A percentile compares a stretch with the other conserved stretches of the same genome.
Conservation (phyloP, 192 early-diverging fungal genomes). For the Allomyces javanicus region DNA sequence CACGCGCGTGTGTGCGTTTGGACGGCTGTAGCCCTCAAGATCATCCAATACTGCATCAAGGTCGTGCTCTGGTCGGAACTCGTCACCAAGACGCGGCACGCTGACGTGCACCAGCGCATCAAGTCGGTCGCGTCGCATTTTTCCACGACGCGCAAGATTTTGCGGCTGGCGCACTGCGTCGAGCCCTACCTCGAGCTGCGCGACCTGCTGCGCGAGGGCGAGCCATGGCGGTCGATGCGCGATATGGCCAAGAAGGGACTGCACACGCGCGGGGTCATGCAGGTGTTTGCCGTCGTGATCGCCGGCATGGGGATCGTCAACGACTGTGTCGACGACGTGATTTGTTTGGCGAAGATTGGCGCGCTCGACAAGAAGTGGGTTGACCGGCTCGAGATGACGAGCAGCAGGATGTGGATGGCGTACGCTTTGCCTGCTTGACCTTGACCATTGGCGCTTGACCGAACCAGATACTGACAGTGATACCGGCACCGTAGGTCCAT, state of each 20-base stretch:
- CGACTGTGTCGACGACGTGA: conserved; percentile 54
- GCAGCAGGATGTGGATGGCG: conserved; percentile 48
- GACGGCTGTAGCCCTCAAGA: conserved; percentile 35
- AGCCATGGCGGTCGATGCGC: background rate
- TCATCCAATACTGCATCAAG: conserved; percentile 56
- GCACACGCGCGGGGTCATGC: conserved; percentile 4
- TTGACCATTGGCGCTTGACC: too few relatives aligned
- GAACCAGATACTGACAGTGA: too few relatives aligned
- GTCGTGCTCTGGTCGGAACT: conserved; percentile 33
- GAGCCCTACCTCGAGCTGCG: conserved; percentile 38
- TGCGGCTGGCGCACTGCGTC: conserved; percentile 48
- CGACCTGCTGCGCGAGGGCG: conserved; percentile 6
- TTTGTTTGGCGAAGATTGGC: conserved; percentile 49
- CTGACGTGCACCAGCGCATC: conserved; percentile 8
- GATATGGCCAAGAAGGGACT: conserved; percentile 3
- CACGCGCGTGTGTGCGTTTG: too few relatives aligned
- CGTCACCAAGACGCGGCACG: conserved; percentile 7
- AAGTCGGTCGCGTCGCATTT: conserved; percentile 41
- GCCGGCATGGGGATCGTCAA: conserved; percentile 33
- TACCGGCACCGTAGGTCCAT: conserved; percentile 14
- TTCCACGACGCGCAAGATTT: conserved; percentile 49
- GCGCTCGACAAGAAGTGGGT: conserved; percentile 26
- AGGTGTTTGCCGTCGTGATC: conserved; percentile 17
- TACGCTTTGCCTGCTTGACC: too few relatives aligned
- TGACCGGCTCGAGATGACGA: conserved; percentile 32